phyloP scores from a whole-genome alignment of 2,329 filamentous ascomycete species.

The Neofusicoccum umdonicola region DNA sequence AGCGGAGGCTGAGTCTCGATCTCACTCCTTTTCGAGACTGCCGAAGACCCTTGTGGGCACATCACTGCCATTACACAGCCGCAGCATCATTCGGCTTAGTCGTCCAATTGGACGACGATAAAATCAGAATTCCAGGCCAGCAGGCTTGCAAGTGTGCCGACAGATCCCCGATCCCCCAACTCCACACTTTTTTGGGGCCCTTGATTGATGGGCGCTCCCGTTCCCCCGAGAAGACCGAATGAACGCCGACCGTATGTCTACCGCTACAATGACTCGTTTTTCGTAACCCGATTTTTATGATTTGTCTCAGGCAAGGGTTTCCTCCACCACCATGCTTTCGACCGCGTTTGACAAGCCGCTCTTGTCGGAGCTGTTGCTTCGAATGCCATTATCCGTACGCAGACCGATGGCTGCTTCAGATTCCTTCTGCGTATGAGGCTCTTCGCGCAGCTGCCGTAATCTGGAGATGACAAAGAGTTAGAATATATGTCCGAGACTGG shows the following conservation, averaged over 20 bases:
- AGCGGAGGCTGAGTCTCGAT: neutral
- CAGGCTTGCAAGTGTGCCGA: neutral
- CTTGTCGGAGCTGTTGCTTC: constrained; percentile 25
- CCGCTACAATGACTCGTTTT: neutral
- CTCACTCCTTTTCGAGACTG: neutral
- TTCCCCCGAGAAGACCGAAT: constrained; percentile 14
- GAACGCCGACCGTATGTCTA: constrained; percentile 14
- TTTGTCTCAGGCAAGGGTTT: constrained; percentile 8
- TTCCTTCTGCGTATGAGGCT: constrained; percentile 81
- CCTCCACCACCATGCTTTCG: constrained; percentile 15
- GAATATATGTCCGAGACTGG: neutral
- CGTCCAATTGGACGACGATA: neutral
- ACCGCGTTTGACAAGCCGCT: constrained; percentile 8
- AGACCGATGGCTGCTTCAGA: constrained; percentile 78
- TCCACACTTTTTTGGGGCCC: neutral
- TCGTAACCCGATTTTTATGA: neutral
- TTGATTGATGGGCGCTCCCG: neutral
- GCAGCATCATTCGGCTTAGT: neutral
- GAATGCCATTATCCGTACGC: constrained; percentile 64
- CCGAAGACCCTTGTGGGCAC: neutral
- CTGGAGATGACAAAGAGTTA: constrained; percentile 46
- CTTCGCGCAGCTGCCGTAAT: constrained; percentile 76
- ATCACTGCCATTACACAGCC: neutral
- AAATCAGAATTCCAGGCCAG: neutral
- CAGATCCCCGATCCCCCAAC: constrained; percentile 7